Conservation (phyloP, 31 red algal genomes). For the Odonthalia washingtoniensis region DNA sequence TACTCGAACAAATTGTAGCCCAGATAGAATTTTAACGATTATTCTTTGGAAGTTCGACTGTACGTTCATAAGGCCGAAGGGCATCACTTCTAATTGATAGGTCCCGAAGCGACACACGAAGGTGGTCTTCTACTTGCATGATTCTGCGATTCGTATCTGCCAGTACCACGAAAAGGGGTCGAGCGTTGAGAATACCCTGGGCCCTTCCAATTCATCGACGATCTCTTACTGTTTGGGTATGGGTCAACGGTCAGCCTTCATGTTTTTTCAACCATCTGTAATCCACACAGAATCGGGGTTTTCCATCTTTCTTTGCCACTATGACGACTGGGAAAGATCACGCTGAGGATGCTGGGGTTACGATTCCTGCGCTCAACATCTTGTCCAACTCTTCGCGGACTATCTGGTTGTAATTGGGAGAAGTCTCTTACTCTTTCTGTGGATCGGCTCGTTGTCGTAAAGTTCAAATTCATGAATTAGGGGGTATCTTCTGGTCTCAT, state of each 20-base stretch:
- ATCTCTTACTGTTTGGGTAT: conserved; percentile 3
- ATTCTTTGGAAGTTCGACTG: not conserved
- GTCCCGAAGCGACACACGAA: conserved; percentile 16
- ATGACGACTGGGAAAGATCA: too few species aligned
- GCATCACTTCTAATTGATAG: conserved; percentile 12
- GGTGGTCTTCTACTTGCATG: conserved; percentile 1
- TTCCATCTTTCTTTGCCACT: too few species aligned
- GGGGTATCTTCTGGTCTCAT: not conserved
- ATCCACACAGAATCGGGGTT: too few species aligned
- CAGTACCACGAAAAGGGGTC: not conserved
- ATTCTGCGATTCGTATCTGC: not conserved
- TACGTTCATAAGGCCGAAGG: conserved; percentile 5
- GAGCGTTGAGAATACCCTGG: not conserved
- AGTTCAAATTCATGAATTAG: not conserved
- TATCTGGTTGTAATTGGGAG: too few species aligned
- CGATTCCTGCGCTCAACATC: too few species aligned
- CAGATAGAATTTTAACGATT: not conserved
- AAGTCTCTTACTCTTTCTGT: not conserved
- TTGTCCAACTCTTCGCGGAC: too few species aligned
- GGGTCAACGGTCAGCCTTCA: conserved; percentile 16
- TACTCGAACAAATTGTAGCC: not conserved
- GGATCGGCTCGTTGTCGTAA: not conserved
- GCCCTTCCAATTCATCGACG: not conserved
- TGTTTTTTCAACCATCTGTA: not conserved
- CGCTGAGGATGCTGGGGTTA: too few species aligned